A percentile compares a stretch with the other conserved stretches of the same genome.
Conservation (phyloP, 176 grass and related monocot species). For the Avena eriantha region DNA sequence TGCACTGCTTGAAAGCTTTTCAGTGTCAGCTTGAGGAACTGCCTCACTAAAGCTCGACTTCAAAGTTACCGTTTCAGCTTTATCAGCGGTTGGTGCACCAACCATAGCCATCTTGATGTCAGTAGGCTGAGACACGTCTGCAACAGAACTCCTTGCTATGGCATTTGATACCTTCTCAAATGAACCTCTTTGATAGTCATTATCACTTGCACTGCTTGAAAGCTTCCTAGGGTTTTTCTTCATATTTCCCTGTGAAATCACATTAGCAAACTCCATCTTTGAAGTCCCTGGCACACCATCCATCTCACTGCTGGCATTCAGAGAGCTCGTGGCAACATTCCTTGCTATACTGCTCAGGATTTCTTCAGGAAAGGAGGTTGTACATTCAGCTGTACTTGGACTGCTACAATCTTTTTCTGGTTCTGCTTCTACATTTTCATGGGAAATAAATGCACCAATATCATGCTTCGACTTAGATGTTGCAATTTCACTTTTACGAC, state of each 20-base stretch:
- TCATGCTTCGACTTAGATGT: slow-evolving; percentile 25
- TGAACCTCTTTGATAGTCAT: slow-evolving; percentile 19
- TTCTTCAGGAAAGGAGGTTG: slow-evolving; percentile 21
- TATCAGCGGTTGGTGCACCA: slow-evolving; percentile 20
- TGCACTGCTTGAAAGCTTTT: slow-evolving; percentile 44
- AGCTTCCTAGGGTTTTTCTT: slow-evolving; percentile 38
- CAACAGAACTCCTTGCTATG: slow-evolving; percentile 31
- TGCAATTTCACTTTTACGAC: slow-evolving; percentile 14
- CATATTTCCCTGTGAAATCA: neutral
- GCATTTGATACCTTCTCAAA: slow-evolving; percentile 13
- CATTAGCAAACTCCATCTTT: slow-evolving; percentile 30
- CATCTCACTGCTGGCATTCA: slow-evolving; percentile 1
- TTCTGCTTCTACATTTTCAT: slow-evolving; percentile 42
- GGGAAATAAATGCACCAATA: slow-evolving; percentile 38
- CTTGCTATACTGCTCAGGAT: slow-evolving; percentile 18
- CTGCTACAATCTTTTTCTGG: slow-evolving; percentile 1
- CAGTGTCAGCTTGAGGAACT: slow-evolving; percentile 28
- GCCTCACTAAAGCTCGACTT: slow-evolving; percentile 15
- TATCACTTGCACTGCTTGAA: slow-evolving; percentile 25
- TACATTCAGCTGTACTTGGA: slow-evolving; percentile 25
- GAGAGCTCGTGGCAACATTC: slow-evolving; percentile 6
- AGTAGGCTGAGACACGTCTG: slow-evolving; percentile 19
- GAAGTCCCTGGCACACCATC: neutral
- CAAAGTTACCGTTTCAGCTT: neutral
- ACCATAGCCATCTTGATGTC: slow-evolving; percentile 21